A percentile compares a stretch with the other conserved stretches of the same genome.
phyloP scores from a whole-genome alignment of 805 yeast species.

The Yarrowia sp. region DNA sequence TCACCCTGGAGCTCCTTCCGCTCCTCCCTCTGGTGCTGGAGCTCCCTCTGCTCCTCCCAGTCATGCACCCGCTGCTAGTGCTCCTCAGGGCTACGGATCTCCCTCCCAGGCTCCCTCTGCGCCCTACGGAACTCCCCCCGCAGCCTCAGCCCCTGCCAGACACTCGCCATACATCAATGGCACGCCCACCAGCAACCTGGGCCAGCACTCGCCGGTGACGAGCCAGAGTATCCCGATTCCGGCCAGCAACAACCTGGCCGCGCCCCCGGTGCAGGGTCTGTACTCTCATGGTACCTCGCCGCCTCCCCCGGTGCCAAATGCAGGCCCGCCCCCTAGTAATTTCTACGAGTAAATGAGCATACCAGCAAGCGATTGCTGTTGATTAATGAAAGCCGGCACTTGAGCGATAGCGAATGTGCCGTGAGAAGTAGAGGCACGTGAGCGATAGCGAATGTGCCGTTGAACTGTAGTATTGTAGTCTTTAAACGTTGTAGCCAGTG shows the following conservation, averaged over 20 bases:
- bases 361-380: background rate
- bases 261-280: conserved; percentile 3
- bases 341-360: conserved; percentile 29
- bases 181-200: conserved; percentile 31
- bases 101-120: background rate
- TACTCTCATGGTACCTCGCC: conserved; percentile 29
- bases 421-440: no score
- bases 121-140: conserved; percentile 6
- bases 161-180: conserved; percentile 36
- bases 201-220: conserved; percentile 26
- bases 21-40: background rate
- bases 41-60: conserved; percentile 1
- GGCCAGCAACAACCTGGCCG: conserved; percentile 6
- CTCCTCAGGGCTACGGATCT: background rate
- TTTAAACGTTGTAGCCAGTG: no score
- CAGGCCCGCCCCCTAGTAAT: conserved; percentile 33
- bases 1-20: background rate
- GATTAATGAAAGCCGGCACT: no score
- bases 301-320: conserved; percentile 34
- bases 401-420: no score
- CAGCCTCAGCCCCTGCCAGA: conserved; percentile 15
- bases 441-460: no score
- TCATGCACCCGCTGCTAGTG: background rate
- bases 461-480: no score
- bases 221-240: conserved; percentile 27